Evolutionary conservation across 2,329 filamentous ascomycete genomes (phyloP).

Genomic region (Huntiella moniliformis): DNA sequence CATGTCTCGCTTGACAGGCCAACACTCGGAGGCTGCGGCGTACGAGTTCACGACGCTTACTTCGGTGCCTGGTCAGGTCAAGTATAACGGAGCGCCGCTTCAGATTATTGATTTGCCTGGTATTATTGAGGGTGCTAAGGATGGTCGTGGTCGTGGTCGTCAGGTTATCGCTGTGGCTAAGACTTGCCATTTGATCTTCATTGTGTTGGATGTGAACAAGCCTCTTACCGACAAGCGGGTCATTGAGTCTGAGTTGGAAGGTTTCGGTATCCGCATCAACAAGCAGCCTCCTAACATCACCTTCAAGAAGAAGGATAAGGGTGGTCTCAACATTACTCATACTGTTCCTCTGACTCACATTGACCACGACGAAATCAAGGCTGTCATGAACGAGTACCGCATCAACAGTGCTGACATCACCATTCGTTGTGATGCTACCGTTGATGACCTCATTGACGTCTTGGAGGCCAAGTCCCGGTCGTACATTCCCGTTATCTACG

Average conservation of each 20-base stretch:
- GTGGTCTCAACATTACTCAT: constrained; percentile 87
- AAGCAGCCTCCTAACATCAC: constrained; percentile 94
- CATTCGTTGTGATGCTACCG: constrained; percentile 91
- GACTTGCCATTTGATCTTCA: constrained; percentile 97
- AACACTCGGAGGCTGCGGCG: constrained; percentile 90
- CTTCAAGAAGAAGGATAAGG: constrained; percentile 99
- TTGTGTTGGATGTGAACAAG: constrained; percentile 96
- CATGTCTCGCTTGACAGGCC: constrained; percentile 85
- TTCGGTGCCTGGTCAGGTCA: constrained; percentile 86
- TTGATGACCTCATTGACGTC: constrained; percentile 92
- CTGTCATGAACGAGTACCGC: constrained; percentile 91
- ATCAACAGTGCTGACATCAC: constrained; percentile 95
- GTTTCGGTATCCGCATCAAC: constrained; percentile 95
- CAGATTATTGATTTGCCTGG: constrained; percentile 97
- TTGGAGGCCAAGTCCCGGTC: constrained; percentile 85
- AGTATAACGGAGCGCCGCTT: constrained; percentile 91
- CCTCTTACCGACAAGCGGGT: constrained; percentile 90
- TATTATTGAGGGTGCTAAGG: constrained; percentile 97
- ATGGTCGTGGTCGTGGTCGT: constrained; percentile 89
- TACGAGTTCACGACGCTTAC: constrained; percentile 99
- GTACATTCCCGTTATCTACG: constrained; percentile 98
- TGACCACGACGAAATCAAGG: constrained; percentile 89
- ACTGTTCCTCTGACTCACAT: constrained; percentile 86
- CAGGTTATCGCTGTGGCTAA: constrained; percentile 98
- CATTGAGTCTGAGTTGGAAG: constrained; percentile 88